Evolutionary conservation across 2,329 filamentous ascomycete species (phyloP), one percentile per base, ranked within the genome.

Genomic region (Fusarium robinianum): DNA sequence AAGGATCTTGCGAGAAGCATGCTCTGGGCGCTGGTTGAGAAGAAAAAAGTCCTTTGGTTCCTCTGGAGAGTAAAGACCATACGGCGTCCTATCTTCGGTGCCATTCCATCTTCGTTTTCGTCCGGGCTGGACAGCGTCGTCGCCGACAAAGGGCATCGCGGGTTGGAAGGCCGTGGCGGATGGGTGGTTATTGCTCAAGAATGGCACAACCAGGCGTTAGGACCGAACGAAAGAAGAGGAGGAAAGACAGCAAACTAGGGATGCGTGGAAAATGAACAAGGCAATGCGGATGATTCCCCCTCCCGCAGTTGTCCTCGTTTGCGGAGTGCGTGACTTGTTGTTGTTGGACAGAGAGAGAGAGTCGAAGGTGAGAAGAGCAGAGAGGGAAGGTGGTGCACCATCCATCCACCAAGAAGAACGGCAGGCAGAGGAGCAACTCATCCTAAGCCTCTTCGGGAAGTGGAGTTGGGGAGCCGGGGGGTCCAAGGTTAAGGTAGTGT

Each of bases 111-210:
- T 60, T 47, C 67, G 64, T 43, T 70, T 70, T 33, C 61, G 59
- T 24, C 68, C 68, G 22, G 68, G 60, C 7, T 53, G 50, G 42
- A 49, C 48, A n/a, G n/a, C n/a, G 52, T 64, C 64, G 39, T 63
- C 55, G 41, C 61, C 60, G 39, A 70, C 66, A 33, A 62, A 69
- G 14, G 67, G 68, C 68, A 70, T 70, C 24, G 41, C 63, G 29
- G 31, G 27, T 27, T 15, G 42, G 38, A 30, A 42, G 46, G 46
- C 27, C n/a, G n/a, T n/a, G n/a, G n/a, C n/a, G n/a, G n/a, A n/a
- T n/a, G n/a, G n/a, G n/a, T n/a, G n/a, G n/a, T n/a, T n/a, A n/a
- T n/a, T n/a, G n/a, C n/a, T n/a, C n/a, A n/a, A n/a, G n/a, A n/a
- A n/a, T n/a, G n/a, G n/a, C n/a, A n/a, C n/a, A n/a, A n/a, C n/a